These are phyloP conservation scores for Phaffia australis DNA, from an alignment of 768 basidiomycete genomes.

Conservation along the genomic window DNA sequence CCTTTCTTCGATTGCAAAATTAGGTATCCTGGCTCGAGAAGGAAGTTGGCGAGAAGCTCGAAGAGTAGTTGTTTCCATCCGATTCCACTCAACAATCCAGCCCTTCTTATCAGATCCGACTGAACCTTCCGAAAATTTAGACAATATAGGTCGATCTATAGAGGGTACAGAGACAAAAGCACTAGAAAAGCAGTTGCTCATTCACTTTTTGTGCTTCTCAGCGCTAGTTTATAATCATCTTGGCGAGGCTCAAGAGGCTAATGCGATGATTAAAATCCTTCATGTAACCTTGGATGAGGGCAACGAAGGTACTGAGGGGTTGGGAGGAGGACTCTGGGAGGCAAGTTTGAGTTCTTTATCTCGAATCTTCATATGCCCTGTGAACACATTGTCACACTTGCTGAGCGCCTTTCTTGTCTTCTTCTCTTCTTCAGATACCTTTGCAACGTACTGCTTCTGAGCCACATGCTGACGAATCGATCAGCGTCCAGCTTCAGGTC, in stretches of 20 bases:
- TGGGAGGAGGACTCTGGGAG: constrained; percentile 21
- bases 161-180: not conserved
- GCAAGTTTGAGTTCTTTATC: constrained; percentile 1
- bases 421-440: not conserved
- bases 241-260: constrained; percentile 1
- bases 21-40: constrained; percentile 3
- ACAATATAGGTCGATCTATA: not conserved
- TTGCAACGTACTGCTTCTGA: not conserved
- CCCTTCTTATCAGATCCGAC: not conserved
- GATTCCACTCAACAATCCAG: not conserved
- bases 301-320: constrained; percentile 1
- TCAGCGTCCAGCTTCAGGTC: not conserved
- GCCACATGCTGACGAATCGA: not conserved
- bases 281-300: constrained; percentile 17
- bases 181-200: constrained; percentile 7
- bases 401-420: not conserved
- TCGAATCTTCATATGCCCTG: not conserved
- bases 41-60: constrained; percentile 8
- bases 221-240: constrained; percentile 14
- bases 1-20: not conserved
- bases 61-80: not conserved
- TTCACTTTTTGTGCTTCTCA: constrained; percentile 9
- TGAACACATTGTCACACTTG: too few relatives aligned
- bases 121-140: not conserved
- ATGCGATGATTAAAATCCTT: constrained; percentile 12